Conservation (phyloP, 2,329 filamentous ascomycete genomes). For the Sporothrix schenckii region DNA sequence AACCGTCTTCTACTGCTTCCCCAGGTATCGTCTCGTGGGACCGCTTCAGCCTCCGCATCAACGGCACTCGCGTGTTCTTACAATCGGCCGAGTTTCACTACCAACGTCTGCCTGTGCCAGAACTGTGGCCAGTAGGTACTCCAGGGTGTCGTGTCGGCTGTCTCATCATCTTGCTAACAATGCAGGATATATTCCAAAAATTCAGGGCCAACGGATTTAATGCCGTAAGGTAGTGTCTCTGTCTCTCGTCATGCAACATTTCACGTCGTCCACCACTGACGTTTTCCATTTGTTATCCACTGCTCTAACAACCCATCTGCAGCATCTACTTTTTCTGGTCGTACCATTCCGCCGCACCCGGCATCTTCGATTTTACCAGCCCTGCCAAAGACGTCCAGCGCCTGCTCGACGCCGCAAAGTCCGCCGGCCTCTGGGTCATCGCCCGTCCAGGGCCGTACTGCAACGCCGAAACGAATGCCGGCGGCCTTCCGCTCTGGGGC, state of each 20-base stretch:
- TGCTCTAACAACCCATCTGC: not conserved
- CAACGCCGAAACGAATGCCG: conserved; percentile 69
- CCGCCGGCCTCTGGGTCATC: conserved; percentile 76
- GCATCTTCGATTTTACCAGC: conserved; percentile 65
- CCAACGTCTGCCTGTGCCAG: conserved; percentile 56
- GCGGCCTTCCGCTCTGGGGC: conserved; percentile 81
- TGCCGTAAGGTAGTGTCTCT: conserved; percentile 51
- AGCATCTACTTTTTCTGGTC: conserved; percentile 56
- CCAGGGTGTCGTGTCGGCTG: not conserved
- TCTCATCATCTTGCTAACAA: conserved; percentile 31
- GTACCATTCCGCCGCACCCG: conserved; percentile 67
- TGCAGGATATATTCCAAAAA: conserved; percentile 65
- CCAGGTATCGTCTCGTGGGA: conserved; percentile 55
- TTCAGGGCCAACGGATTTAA: conserved; percentile 81
- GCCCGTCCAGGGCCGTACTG: conserved; percentile 58
- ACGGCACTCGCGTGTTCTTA: conserved; percentile 53
- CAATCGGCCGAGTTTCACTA: conserved; percentile 58
- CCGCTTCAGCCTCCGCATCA: conserved; percentile 53
- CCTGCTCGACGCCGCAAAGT: conserved; percentile 73
- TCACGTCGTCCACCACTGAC: no score
- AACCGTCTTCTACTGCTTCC: conserved; percentile 44
- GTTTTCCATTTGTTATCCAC: not conserved
- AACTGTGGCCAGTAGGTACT: conserved; percentile 50
- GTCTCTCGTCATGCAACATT: not conserved
- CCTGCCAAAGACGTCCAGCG: conserved; percentile 62